Percentiles rank a stretch among this genome's conserved stretches.
These are phyloP conservation scores for Tulasnella sp. DNA, from an alignment of 768 basidiomycete species.

Conservation along the genomic window DNA sequence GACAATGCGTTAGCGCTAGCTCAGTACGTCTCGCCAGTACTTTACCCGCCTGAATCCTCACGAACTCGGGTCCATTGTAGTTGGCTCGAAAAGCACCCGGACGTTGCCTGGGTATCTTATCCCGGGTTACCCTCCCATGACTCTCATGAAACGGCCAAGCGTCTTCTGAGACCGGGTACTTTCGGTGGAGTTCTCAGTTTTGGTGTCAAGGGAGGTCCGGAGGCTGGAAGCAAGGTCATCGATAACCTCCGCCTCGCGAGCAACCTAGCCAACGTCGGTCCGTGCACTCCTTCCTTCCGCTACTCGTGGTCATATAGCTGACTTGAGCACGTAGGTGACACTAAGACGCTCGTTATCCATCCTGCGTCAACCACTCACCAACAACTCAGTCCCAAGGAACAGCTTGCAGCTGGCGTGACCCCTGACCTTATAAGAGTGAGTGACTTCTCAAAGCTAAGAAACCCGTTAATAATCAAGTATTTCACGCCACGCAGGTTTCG, in stretches of 20 bases:
- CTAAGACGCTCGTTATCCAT: slow-evolving; percentile 55
- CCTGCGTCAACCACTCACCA: slow-evolving; percentile 75
- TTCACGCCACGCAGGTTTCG: slow-evolving; percentile 17
- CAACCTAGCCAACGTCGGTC: slow-evolving; percentile 38
- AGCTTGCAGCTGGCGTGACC: slow-evolving; percentile 61
- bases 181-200: slow-evolving; percentile 77
- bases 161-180: slow-evolving; percentile 49
- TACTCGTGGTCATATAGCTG: too few species aligned
- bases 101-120: slow-evolving; percentile 74
- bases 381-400: slow-evolving; percentile 60
- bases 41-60: slow-evolving; percentile 33
- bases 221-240: slow-evolving; percentile 55
- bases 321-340: neutral
- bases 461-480: neutral
- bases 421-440: slow-evolving; percentile 67
- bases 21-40: slow-evolving; percentile 26
- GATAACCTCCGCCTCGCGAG: slow-evolving; percentile 68
- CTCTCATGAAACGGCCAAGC: slow-evolving; percentile 55
- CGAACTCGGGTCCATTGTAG: neutral
- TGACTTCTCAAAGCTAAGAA: too few species aligned
- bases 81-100: slow-evolving; percentile 43
- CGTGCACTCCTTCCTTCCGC: neutral
- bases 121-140: slow-evolving; percentile 62
- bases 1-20: slow-evolving; percentile 70
- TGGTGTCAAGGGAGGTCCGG: slow-evolving; percentile 57